Evolutionary conservation across 2,329 filamentous ascomycete genomes (phyloP).

Genomic region (Pyricularia pennisetigena): DNA sequence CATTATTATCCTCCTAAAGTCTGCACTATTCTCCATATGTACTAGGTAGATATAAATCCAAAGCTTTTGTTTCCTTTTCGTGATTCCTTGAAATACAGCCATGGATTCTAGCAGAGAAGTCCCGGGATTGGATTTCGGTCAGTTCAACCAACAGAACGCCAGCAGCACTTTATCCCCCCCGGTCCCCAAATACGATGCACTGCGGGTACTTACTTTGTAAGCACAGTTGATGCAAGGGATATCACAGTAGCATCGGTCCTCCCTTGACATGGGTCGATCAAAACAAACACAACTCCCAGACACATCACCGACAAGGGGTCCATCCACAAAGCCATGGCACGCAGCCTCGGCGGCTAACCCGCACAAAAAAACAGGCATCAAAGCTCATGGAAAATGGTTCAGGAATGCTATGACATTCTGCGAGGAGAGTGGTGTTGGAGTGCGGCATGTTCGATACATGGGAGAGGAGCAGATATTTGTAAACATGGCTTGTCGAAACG

Average conservation of each 20-base stretch:
- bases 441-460: neutral
- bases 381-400: neutral
- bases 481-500: neutral
- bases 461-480: neutral
- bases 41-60: too few species aligned
- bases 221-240: too few species aligned
- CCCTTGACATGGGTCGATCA: neutral
- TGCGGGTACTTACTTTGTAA: too few species aligned
- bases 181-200: too few species aligned
- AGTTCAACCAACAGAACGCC: too few species aligned
- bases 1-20: too few species aligned
- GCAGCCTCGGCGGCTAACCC: neutral
- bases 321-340: neutral
- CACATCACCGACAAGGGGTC: neutral
- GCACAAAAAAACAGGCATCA: neutral
- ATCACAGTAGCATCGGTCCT: neutral
- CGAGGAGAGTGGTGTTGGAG: neutral
- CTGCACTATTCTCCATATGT: too few species aligned
- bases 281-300: neutral
- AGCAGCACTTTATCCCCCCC: too few species aligned
- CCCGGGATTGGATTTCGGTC: too few species aligned
- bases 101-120: too few species aligned
- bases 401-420: neutral
- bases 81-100: too few species aligned
- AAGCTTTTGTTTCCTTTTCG: too few species aligned